Conservation (phyloP, 78 protist genomes). For the Planoprotostelium fungivorum region DNA sequence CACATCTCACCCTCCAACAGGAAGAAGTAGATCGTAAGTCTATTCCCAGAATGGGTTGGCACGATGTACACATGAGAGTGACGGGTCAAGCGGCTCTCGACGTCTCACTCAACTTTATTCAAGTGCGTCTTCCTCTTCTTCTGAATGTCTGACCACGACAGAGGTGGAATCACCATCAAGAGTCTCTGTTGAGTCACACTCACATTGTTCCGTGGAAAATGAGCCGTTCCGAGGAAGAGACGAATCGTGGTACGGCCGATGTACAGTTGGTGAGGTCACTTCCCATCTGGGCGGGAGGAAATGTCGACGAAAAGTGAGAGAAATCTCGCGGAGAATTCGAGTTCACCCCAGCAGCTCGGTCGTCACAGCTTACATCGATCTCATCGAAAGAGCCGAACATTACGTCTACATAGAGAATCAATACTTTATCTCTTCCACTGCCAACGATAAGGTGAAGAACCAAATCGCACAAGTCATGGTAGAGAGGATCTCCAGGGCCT, state of each 20-base stretch:
- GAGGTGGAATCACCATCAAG: slow-evolving; percentile 66
- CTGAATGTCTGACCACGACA: no score
- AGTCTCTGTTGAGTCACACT: no score
- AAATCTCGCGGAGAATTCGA: background rate
- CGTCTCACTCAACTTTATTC: slow-evolving; percentile 58
- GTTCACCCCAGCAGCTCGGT: slow-evolving; percentile 54
- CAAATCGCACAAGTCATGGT: slow-evolving; percentile 53
- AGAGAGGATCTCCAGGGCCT: slow-evolving; percentile 52
- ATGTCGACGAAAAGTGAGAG: no score
- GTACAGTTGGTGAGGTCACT: slow-evolving; percentile 43
- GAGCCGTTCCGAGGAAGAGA: background rate
- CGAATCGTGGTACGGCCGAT: slow-evolving; percentile 14
- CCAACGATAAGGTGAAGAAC: slow-evolving; percentile 41
- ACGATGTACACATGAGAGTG: slow-evolving; percentile 30
- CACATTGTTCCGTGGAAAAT: no score
- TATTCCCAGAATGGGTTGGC: slow-evolving; percentile 64
- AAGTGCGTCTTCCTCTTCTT: slow-evolving; percentile 57
- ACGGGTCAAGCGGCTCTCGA: slow-evolving; percentile 45
- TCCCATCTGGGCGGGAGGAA: slow-evolving; percentile 65
- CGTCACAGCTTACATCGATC: slow-evolving; percentile 61
- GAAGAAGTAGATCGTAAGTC: slow-evolving; percentile 28
- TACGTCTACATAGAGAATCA: slow-evolving; percentile 85
- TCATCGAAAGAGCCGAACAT: slow-evolving; percentile 62
- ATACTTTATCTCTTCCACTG: slow-evolving; percentile 49
- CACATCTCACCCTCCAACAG: background rate